Percentiles rank a stretch among this genome's conserved stretches.
phyloP scores from a whole-genome alignment of 1,139 yeast genomes.

The Taphrina flavorubra region DNA sequence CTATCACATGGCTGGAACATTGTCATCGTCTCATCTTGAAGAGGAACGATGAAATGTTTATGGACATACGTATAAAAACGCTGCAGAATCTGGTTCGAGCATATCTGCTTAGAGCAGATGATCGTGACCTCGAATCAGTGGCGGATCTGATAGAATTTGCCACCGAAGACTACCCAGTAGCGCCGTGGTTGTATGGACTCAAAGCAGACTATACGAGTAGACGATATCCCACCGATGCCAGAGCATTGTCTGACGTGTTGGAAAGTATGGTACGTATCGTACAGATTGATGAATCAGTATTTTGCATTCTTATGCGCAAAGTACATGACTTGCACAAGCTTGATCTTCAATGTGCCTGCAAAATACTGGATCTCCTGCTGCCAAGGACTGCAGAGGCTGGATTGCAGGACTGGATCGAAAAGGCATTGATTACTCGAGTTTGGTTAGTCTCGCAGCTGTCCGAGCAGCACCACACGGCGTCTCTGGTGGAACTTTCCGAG shows the following conservation, averaged over 20 bases:
- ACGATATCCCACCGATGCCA: not conserved
- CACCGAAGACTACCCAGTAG: constrained; percentile 29
- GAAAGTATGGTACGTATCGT: constrained; percentile 35
- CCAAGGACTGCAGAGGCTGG: constrained; percentile 27
- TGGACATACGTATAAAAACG: constrained; percentile 20
- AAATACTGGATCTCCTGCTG: constrained; percentile 22
- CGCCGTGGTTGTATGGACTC: constrained; percentile 27
- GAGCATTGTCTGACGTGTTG: constrained; percentile 15
- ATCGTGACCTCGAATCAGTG: constrained; percentile 13
- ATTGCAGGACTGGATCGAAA: constrained; percentile 40
- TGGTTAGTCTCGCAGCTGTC: constrained; percentile 35
- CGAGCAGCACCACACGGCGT: constrained; percentile 5
- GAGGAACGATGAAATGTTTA: constrained; percentile 9
- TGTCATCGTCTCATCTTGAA: not conserved
- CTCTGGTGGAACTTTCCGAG: constrained; percentile 1
- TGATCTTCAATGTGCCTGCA: constrained; percentile 15
- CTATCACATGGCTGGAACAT: constrained; percentile 18
- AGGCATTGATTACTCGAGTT: constrained; percentile 42
- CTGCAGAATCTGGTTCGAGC: constrained; percentile 31
- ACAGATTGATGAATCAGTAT: constrained; percentile 9
- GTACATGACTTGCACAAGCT: constrained; percentile 20
- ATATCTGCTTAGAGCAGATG: constrained; percentile 13
- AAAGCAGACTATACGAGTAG: constrained; percentile 8
- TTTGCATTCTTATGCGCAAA: constrained; percentile 14
- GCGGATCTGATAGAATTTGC: constrained; percentile 23